A percentile compares a stretch with the other conserved stretches of the same genome.
These are phyloP conservation scores for Dittrichia graveolens DNA, from an alignment of 129 eudicot species.

Conservation along the genomic window DNA sequence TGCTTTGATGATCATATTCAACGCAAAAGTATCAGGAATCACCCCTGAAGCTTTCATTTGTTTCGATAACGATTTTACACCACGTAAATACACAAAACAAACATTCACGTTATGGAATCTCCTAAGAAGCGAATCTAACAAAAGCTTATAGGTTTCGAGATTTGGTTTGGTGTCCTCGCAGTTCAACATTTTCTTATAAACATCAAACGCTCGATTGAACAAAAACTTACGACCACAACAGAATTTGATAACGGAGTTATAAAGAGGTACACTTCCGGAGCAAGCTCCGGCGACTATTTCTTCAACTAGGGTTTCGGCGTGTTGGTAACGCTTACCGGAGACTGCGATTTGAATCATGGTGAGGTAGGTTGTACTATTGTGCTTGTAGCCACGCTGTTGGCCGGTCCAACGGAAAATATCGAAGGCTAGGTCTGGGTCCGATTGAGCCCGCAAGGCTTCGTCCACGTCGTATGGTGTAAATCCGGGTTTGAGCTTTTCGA, in stretches of 20 bases:
- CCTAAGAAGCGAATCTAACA: constrained; percentile 56
- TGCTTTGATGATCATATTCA: constrained; percentile 84
- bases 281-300: constrained; percentile 85
- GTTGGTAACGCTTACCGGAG: constrained; percentile 51
- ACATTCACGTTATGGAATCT: constrained; percentile 65
- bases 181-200: constrained; percentile 65
- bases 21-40: constrained; percentile 64
- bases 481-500: constrained; percentile 65
- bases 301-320: constrained; percentile 68
- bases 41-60: constrained; percentile 89
- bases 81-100: constrained; percentile 66
- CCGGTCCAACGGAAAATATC: constrained; percentile 95
- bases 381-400: constrained; percentile 75
- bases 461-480: constrained; percentile 63
- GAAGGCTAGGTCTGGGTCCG: constrained; percentile 83
- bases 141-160: constrained; percentile 64
- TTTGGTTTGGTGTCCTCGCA: constrained; percentile 53
- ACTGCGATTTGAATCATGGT: constrained; percentile 63
- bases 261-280: constrained; percentile 49
- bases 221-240: constrained; percentile 62
- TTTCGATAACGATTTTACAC: constrained; percentile 60
- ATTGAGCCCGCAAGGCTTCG: constrained; percentile 61
- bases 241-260: constrained; percentile 68
- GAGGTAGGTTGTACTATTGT: constrained; percentile 66
- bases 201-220: constrained; percentile 75